Evolutionary conservation across 352 stramenopile genomes (phyloP).

Genomic region (Pythium utonaiense): DNA sequence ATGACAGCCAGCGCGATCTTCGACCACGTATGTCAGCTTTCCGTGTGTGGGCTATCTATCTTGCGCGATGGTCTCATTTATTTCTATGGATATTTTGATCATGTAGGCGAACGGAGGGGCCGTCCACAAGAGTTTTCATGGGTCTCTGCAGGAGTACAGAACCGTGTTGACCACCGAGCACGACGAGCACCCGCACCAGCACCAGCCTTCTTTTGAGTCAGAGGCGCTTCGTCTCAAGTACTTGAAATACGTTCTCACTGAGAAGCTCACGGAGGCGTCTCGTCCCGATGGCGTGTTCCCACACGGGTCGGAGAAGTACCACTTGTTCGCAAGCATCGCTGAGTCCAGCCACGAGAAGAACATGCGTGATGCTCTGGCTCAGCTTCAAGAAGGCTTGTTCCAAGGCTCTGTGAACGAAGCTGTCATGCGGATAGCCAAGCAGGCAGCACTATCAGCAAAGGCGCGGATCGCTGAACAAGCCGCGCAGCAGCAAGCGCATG

Average conservation of each 20-base stretch:
- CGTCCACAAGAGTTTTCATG: constrained; percentile 18
- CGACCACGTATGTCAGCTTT: constrained; percentile 10
- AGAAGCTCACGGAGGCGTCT: constrained; percentile 72
- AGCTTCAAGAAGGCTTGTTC: constrained; percentile 68
- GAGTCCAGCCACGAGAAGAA: constrained; percentile 44
- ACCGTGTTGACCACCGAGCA: constrained; percentile 10
- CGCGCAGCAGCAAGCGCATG: constrained; percentile 62
- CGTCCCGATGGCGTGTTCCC: constrained; percentile 67
- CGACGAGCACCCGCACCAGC: constrained; percentile 8
- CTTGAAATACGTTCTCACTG: constrained; percentile 70
- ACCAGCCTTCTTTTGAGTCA: constrained; percentile 13
- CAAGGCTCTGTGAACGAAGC: constrained; percentile 70
- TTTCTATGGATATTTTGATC: neutral
- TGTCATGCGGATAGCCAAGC: constrained; percentile 79
- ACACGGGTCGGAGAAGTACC: constrained; percentile 60
- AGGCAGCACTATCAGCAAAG: constrained; percentile 75
- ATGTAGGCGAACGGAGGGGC: constrained; percentile 9
- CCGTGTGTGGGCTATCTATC: too few relatives aligned
- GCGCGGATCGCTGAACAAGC: constrained; percentile 79
- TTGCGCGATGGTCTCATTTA: neutral
- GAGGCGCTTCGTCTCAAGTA: constrained; percentile 41
- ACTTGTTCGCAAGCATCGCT: constrained; percentile 40
- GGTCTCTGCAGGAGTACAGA: constrained; percentile 18
- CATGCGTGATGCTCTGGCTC: constrained; percentile 52
- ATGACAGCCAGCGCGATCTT: constrained; percentile 1